Evolutionary conservation across 345 rosid species (phyloP).

Genomic region (Garcia nutans): DNA sequence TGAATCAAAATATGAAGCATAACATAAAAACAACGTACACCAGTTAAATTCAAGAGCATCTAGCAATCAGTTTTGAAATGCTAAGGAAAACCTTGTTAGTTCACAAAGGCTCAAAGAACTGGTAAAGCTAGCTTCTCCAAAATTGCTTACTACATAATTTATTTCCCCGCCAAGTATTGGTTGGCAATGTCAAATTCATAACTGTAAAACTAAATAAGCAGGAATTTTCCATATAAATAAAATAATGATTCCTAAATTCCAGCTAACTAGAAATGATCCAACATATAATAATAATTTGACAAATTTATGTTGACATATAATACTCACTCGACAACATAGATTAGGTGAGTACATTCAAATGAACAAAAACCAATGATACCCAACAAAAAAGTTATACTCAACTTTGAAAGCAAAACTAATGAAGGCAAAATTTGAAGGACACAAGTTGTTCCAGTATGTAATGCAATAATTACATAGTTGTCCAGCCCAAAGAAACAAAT

Average conservation of each 20-base stretch:
- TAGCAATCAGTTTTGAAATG: background rate
- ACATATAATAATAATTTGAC: background rate
- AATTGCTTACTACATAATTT: background rate
- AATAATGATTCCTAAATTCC: background rate
- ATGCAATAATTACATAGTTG: background rate
- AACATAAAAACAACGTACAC: background rate
- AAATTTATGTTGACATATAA: too few relatives aligned
- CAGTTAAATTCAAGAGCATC: background rate
- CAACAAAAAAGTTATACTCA: too few relatives aligned
- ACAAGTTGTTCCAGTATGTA: background rate
- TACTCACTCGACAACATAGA: background rate
- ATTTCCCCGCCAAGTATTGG: background rate
- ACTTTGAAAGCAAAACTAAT: background rate
- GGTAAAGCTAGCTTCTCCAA: background rate
- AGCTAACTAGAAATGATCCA: background rate
- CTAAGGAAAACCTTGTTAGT: background rate
- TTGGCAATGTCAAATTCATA: background rate
- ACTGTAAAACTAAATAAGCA: background rate
- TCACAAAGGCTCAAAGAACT: background rate
- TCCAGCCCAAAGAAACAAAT: background rate
- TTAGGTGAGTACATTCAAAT: too few relatives aligned
- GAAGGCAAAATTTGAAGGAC: background rate
- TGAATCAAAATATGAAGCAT: slow-evolving; percentile 13
- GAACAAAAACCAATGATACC: background rate
- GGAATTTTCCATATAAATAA: background rate